A percentile compares a stretch with the other conserved stretches of the same genome.
Evolutionary conservation across 306 rosid species (phyloP).

Genomic region (Begonia loranthoides): DNA sequence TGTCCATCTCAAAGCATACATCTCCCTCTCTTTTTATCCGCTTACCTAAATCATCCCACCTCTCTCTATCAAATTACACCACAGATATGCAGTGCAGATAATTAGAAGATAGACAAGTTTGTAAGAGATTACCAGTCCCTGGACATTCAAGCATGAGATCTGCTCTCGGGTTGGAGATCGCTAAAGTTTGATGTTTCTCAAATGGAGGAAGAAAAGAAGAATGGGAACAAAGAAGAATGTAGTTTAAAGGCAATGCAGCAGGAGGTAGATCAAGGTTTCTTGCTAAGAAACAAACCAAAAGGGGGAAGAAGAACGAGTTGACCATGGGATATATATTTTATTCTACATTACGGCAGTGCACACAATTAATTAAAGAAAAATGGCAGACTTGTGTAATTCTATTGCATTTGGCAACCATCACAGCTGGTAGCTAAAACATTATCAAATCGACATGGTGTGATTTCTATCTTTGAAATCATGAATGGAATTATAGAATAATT

Average conservation of each 20-base stretch:
- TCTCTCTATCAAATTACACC: slow-evolving; percentile 39
- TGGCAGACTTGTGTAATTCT: too few relatives aligned
- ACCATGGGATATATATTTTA: slow-evolving; percentile 10
- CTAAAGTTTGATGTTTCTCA: slow-evolving; percentile 2
- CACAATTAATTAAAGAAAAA: too few relatives aligned
- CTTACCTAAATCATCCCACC: slow-evolving; percentile 44
- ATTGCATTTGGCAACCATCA: too few relatives aligned
- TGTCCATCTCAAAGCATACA: slow-evolving; percentile 32
- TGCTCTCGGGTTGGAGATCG: too few relatives aligned
- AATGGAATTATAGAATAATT: too few relatives aligned
- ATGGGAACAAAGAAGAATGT: slow-evolving; percentile 12
- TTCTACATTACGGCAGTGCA: not conserved
- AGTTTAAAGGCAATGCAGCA: slow-evolving; percentile 31
- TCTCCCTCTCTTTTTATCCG: slow-evolving; percentile 29
- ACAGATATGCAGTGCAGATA: too few relatives aligned
- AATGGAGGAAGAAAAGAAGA: slow-evolving; percentile 6
- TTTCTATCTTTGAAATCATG: too few relatives aligned
- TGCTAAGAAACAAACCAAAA: slow-evolving; percentile 19
- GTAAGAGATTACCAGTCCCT: not conserved
- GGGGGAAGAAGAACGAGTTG: slow-evolving; percentile 9
- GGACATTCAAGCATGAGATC: not conserved
- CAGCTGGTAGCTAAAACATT: too few relatives aligned
- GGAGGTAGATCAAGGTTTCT: slow-evolving; percentile 31
- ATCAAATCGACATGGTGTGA: too few relatives aligned
- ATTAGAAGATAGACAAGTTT: too few relatives aligned